phyloP scores from a whole-genome alignment of 176 grass and related monocot species.

The Triticum aestivum region IWGSC_CS_RefSeq_v2.1 NC_057794.1:378720213-378720712 shows the following conservation, averaged over 20 bases:
- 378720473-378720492: constrained; percentile 84
- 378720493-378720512: constrained; percentile 77
- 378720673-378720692: constrained; percentile 88
- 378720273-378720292: not conserved
- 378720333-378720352: not conserved
- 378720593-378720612: constrained; percentile 12
- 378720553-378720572: constrained; percentile 20
- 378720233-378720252: not conserved
- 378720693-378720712: constrained; percentile 65
- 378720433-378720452: constrained; percentile 89
- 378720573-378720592: not conserved
- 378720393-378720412: constrained; percentile 68
- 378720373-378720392: constrained; percentile 94
- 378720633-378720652: constrained; percentile 65
- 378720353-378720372: constrained; percentile 57
- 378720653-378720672: constrained; percentile 69
- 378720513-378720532: constrained; percentile 84
- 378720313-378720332: constrained; percentile 11
- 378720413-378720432: constrained; percentile 66
- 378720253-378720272: not conserved
- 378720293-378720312: not conserved
- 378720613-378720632: constrained; percentile 67
- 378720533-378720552: constrained; percentile 55
- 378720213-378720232: not conserved
- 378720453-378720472: constrained; percentile 79